Conservation (phyloP, 129 eudicot genomes). For the Smallanthus sonchifolius region DNA sequence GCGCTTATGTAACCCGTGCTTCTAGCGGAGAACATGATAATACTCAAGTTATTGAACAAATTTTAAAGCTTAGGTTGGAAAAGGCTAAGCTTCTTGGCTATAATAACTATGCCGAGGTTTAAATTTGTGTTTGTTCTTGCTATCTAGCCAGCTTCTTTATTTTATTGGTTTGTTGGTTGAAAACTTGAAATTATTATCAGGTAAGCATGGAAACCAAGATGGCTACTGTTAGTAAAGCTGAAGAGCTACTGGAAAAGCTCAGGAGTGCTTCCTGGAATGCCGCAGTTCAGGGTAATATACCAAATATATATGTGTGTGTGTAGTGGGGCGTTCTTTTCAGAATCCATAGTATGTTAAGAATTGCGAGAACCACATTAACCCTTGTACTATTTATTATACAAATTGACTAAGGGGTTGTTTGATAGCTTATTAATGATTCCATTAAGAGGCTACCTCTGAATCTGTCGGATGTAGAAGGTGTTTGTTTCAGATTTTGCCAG, state of each 20-base stretch:
- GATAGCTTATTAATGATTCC: no score
- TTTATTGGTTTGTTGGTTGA: slow-evolving; percentile 11
- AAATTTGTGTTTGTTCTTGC: not conserved
- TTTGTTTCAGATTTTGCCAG: no score
- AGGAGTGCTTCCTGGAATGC: slow-evolving; percentile 94
- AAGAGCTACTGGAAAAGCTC: slow-evolving; percentile 91
- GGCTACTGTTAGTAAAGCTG: slow-evolving; percentile 96
- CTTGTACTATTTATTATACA: no score
- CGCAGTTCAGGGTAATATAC: slow-evolving; percentile 75
- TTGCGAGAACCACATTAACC: no score
- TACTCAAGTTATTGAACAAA: slow-evolving; percentile 74
- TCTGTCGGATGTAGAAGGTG: no score
- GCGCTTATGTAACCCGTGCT: slow-evolving; percentile 83
- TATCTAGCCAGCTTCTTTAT: not conserved
- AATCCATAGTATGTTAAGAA: no score
- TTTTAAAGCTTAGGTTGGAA: slow-evolving; percentile 79
- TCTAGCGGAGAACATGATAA: slow-evolving; percentile 91
- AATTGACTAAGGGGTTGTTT: no score
- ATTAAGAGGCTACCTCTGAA: no score
- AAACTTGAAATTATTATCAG: slow-evolving; percentile 38
- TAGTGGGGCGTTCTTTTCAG: no score
- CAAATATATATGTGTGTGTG: not conserved
- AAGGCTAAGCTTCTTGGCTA: slow-evolving; percentile 96
- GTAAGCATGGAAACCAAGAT: slow-evolving; percentile 97
- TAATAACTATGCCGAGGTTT: slow-evolving; percentile 94